These are phyloP conservation scores for Exophiala sp. DNA, from an alignment of 2,329 filamentous ascomycete species.

Conservation along the genomic window DNA sequence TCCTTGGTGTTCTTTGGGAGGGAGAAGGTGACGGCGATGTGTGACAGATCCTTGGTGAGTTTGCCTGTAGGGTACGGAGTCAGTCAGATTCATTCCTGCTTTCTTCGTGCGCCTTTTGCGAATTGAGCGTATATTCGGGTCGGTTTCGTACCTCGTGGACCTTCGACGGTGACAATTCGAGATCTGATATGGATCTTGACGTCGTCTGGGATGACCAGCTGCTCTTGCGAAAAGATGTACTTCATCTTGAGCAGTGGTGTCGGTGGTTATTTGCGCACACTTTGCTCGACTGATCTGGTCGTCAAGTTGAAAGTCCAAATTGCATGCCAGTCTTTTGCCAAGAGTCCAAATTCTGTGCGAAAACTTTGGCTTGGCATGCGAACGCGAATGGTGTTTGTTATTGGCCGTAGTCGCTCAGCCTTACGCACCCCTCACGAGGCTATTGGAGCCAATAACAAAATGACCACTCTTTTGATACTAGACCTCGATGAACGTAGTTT, in stretches of 20 bases:
- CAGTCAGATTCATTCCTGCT: slow-evolving; percentile 2
- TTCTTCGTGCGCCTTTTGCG: background rate
- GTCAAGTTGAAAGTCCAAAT: background rate
- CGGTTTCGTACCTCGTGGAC: slow-evolving; percentile 70
- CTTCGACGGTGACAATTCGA: slow-evolving; percentile 92
- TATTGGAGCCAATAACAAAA: too few relatives aligned
- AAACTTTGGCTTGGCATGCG: too few relatives aligned
- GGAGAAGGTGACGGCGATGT: slow-evolving; percentile 94
- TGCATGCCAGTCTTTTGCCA: background rate
- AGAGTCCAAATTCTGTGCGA: too few relatives aligned
- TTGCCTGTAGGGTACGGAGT: slow-evolving; percentile 60
- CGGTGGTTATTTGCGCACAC: slow-evolving; percentile 29
- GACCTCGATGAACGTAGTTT: too few relatives aligned
- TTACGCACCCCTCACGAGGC: too few relatives aligned
- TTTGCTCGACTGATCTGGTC: background rate
- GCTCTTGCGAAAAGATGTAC: slow-evolving; percentile 99
- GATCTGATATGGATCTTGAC: slow-evolving; percentile 99
- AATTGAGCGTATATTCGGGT: background rate
- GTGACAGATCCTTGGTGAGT: slow-evolving; percentile 93
- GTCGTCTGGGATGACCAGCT: slow-evolving; percentile 91
- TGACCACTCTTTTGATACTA: too few relatives aligned
- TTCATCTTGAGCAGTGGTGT: slow-evolving; percentile 74
- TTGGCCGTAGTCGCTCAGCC: too few relatives aligned
- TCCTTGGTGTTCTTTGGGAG: slow-evolving; percentile 64
- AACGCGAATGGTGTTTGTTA: too few relatives aligned